These are phyloP conservation scores for Agaricus bisporus DNA, from an alignment of 768 basidiomycete genomes.

Conservation along the genomic window DNA sequence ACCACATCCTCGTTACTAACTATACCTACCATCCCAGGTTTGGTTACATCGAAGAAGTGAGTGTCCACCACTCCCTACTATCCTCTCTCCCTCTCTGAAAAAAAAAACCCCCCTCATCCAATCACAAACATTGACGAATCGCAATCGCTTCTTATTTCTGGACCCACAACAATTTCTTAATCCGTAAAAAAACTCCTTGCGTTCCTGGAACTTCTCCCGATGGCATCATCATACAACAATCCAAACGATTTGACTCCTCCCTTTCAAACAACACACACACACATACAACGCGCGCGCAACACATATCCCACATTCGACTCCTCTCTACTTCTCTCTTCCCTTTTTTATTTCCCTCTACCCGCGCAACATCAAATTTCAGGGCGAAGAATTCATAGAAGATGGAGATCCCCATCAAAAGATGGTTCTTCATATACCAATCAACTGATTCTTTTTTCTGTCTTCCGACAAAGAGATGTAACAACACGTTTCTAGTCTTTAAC, in stretches of 20 bases:
- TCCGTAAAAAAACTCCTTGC: neutral
- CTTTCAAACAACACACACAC: neutral
- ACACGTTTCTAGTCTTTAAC: too few species aligned
- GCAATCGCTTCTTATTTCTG: neutral
- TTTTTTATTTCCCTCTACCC: neutral
- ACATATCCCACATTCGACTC: neutral
- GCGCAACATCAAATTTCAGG: conserved; percentile 33
- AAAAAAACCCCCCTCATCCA: neutral
- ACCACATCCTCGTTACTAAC: conserved; percentile 1
- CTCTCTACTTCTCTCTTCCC: conserved; percentile 21
- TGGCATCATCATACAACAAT: neutral
- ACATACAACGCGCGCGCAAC: too few species aligned
- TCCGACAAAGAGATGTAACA: neutral
- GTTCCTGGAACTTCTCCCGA: neutral
- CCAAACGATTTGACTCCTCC: neutral
- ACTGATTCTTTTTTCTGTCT: neutral
- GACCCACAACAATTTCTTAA: conserved; percentile 3
- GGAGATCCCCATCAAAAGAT: conserved; percentile 86
- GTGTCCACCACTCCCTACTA: conserved; percentile 19
- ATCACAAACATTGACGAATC: neutral
- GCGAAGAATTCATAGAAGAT: conserved; percentile 72
- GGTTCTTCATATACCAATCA: conserved; percentile 46
- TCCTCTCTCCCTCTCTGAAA: conserved; percentile 9
- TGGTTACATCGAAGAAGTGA: conserved; percentile 64
- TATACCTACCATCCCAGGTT: conserved; percentile 38